Evolutionary conservation across 2,329 filamentous ascomycete genomes (phyloP), one percentile per base, ranked within the genome.

Genomic region (Rachicladosporium sp.): DNA sequence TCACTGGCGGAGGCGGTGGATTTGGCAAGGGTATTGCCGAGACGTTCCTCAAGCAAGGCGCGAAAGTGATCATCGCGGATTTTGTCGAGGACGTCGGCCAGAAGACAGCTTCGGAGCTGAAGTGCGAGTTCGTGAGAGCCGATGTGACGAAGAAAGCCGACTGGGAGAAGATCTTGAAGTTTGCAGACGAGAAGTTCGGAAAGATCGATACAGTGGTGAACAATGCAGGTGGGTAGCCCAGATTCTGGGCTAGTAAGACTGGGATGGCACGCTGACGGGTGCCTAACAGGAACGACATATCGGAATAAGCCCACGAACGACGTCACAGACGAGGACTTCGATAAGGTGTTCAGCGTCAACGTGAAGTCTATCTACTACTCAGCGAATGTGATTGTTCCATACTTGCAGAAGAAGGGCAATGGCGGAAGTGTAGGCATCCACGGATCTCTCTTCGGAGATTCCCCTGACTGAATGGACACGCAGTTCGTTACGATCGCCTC

Each of bases 291-390:
- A 0, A 66, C 66, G 1, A 67, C 69, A 1, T 79, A 80, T 52
- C 47, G 53, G 9, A 79, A 78, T 52, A 78, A 78, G 63, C 68
- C 76, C 1, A 80, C 78, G 0, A 59, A 69, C 21, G 67, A 76
- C 0, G 79, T 82, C 2, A 78, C 75, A 0, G 76, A 81, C 38
- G 65, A 67, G 4, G 79, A 83, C 35, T 83, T 79, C 44, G 76
- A 82, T 48, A 64, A 70, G 34, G 73, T 78, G 30, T 78, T 83
- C 55, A 69, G 70, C 39, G 76, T 82, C 44, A 83, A 84, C 47
- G 76, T 83, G 44, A 80, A 79, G 59, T 71, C 73, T 2, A 68
- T 83, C 34, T 84, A 72, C 55, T 56, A 74, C 12, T 76, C 74
- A 0, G 71, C 74, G 2, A 67, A 67, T 39, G 71, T 77, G 3